These are phyloP conservation scores for Gyromitra esculenta DNA, from an alignment of 2,329 filamentous ascomycete genomes.

Conservation along the genomic window DNA sequence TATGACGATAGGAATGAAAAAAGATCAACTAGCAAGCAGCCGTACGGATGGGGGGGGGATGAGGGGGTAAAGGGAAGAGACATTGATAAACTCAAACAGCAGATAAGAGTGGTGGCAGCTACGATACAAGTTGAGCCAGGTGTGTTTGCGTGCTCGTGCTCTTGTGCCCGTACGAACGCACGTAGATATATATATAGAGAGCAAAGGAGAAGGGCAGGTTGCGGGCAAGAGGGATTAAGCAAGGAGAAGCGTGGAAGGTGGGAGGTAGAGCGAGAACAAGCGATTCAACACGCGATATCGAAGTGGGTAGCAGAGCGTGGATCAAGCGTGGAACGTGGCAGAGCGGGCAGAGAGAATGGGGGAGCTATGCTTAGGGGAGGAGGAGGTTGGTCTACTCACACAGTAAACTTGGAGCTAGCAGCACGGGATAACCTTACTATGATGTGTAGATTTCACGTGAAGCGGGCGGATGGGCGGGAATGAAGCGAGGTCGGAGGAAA, in stretches of 20 bases:
- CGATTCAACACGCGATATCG: constrained; percentile 25
- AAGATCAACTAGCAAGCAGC: too few relatives aligned
- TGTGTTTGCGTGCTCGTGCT: constrained; percentile 6
- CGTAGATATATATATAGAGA: neutral
- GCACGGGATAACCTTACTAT: constrained; percentile 42
- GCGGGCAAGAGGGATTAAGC: constrained; percentile 2
- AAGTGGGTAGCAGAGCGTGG: constrained; percentile 15
- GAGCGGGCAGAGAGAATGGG: constrained; percentile 15
- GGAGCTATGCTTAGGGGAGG: constrained; percentile 13
- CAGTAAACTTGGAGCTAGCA: constrained; percentile 39
- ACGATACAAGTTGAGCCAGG: constrained; percentile 3
- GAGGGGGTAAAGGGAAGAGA: constrained; percentile 30
- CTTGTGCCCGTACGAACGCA: constrained; percentile 1
- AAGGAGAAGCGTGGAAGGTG: constrained; percentile 20
- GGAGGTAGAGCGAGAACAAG: neutral
- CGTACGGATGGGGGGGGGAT: neutral
- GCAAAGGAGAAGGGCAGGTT: constrained; percentile 12
- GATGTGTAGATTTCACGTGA: constrained; percentile 29
- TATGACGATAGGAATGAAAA: constrained; percentile 11
- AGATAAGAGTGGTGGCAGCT: constrained; percentile 23
- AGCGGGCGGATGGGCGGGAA: constrained; percentile 31
- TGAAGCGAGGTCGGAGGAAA: constrained; percentile 35
- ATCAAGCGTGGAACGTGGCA: constrained; percentile 24
- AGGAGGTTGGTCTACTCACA: constrained; percentile 21
- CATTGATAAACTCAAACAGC: constrained; percentile 34